Evolutionary conservation across 2,329 filamentous ascomycete genomes (phyloP).

Genomic region (Elsinoe australis): DNA sequence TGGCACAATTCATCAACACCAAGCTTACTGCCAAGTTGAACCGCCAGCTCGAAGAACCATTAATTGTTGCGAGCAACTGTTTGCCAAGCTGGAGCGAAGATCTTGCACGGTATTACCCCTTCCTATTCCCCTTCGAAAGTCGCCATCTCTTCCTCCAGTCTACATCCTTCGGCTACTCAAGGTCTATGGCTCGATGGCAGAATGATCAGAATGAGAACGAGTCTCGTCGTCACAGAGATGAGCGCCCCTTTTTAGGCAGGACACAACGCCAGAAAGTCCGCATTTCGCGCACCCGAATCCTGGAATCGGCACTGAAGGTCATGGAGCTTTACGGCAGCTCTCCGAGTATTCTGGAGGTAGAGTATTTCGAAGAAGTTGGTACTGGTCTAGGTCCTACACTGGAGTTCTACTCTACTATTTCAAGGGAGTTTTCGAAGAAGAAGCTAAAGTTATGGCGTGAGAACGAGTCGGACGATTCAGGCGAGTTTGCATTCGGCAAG

Average conservation of each 20-base stretch:
- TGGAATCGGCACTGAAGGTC: constrained; percentile 94
- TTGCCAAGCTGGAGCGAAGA: constrained; percentile 95
- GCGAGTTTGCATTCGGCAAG: constrained; percentile 77
- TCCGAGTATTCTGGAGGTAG: constrained; percentile 89
- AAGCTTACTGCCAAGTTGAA: constrained; percentile 98
- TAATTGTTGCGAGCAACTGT: constrained; percentile 95
- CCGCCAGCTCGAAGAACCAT: constrained; percentile 87
- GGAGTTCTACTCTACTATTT: constrained; percentile 96
- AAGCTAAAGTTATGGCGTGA: constrained; percentile 96
- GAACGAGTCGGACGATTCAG: constrained; percentile 61
- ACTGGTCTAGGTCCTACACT: constrained; percentile 91
- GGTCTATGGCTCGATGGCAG: constrained; percentile 97
- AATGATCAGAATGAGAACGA: constrained; percentile 79
- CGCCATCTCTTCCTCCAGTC: constrained; percentile 94
- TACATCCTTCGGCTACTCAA: constrained; percentile 94
- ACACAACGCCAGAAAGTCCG: constrained; percentile 96
- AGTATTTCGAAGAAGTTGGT: constrained; percentile 97
- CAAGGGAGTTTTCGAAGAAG: constrained; percentile 94
- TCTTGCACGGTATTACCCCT: constrained; percentile 84
- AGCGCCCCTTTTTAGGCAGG: constrained; percentile 81
- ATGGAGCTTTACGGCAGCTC: constrained; percentile 99
- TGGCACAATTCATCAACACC: constrained; percentile 95
- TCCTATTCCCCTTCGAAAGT: constrained; percentile 96
- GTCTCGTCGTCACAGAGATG: constrained; percentile 70
- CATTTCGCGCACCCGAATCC: constrained; percentile 85